phyloP scores from a whole-genome alignment of 2,329 filamentous ascomycete species.

The Cladosporium sp. region DNA sequence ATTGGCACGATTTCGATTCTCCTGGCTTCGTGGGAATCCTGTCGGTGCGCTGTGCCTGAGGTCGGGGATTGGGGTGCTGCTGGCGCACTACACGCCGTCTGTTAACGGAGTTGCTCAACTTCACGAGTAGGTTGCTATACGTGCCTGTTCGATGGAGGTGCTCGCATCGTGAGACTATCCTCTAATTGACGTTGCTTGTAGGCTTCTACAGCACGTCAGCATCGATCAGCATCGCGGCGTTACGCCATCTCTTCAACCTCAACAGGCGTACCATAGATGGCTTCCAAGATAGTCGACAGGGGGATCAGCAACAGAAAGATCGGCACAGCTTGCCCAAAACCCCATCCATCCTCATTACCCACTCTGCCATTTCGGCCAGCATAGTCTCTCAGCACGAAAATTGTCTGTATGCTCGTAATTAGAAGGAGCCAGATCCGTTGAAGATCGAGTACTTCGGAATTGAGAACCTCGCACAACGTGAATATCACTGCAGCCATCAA shows the following conservation, averaged over 20 bases:
- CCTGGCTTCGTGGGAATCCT: too few relatives aligned
- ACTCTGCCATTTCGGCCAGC: not conserved
- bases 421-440: not conserved
- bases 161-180: too few relatives aligned
- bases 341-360: constrained; percentile 6
- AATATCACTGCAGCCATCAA: not conserved
- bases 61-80: too few relatives aligned
- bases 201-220: not conserved
- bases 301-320: not conserved
- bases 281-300: not conserved
- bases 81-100: too few relatives aligned
- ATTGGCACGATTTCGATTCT: too few relatives aligned
- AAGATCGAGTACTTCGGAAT: not conserved
- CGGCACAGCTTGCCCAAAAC: constrained; percentile 7
- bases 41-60: too few relatives aligned
- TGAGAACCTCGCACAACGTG: not conserved
- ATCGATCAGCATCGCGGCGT: too few relatives aligned
- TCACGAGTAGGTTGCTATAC: too few relatives aligned
- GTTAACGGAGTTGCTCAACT: too few relatives aligned
- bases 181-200: not conserved
- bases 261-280: not conserved
- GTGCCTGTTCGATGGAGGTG: too few relatives aligned
- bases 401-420: not conserved
- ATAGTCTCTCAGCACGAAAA: not conserved
- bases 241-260: too few relatives aligned